Base-by-base conservation (phyloP, 306 rosid species). In the Prunus mongolica region DNA sequence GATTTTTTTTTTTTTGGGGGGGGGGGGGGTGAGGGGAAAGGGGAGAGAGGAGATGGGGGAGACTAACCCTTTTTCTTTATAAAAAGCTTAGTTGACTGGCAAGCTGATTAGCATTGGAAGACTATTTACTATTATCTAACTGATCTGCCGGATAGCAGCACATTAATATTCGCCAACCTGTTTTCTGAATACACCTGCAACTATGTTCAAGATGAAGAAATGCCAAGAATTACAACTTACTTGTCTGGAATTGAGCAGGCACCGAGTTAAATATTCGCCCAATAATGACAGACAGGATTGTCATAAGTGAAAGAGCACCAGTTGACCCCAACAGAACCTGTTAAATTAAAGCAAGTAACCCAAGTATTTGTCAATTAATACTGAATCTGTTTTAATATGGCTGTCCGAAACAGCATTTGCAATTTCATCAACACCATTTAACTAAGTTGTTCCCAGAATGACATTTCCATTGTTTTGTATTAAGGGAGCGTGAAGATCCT, bases 241-340 rank as follows among this genome's bases (percentile, higher is more conserved):
- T 95, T 80, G 99, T 95, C 84, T 95, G 97, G 76, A 95, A 92
- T 67, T 90, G 99, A 79, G 99, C 99, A 72, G 99, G 99, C 66
- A 95, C 97, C 57, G 97, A 88, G 60, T 92, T 93, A 81, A 95
- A 95, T 78, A 95, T 76, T 51, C 87, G 87, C 24, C 99, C 99
- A 69, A 95, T 95, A 72, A 89, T 85, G 79, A 92, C 97, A 18
- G 99, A 95, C 34, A 95, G 89, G 63, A 90, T 38, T 41, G 97
- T 83, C 97, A 95, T 92, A 64, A 95, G 97, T 14, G 91, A 87
- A 71, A 92, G 97, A 69, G 99, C 99, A 73, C 89, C 92, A 80
- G 91, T 87, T 77, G 99, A 89, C 41, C 97, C 97, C 86, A 95
- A 84, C 47, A 95, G 78, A 76, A 95, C 97, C 99, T 95, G 89